Conservation (phyloP, 2,329 filamentous ascomycete genomes). For the Monilinia fructigena region DNA sequence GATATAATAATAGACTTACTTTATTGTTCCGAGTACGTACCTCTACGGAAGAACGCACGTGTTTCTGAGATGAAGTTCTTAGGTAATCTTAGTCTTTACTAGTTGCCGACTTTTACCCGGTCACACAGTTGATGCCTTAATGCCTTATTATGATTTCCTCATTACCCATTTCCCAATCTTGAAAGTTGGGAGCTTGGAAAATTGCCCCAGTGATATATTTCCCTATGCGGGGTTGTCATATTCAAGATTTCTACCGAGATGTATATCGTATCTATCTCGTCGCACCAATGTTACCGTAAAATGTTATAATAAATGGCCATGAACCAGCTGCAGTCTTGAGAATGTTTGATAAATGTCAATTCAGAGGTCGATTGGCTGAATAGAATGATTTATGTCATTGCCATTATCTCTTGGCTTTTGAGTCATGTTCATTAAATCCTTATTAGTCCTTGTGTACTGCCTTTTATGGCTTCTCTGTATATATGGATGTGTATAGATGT, state of each 20-base stretch:
- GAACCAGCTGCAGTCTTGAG: neutral
- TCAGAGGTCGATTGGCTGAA: neutral
- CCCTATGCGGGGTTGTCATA: neutral
- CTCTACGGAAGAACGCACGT: neutral
- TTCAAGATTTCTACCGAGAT: too few species aligned
- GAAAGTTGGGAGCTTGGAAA: too few species aligned
- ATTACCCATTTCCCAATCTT: neutral
- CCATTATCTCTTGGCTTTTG: conserved; percentile 1
- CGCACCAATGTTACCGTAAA: neutral
- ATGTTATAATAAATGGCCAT: too few species aligned
- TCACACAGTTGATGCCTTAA: neutral
- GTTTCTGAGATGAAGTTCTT: neutral
- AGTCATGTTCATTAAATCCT: neutral
- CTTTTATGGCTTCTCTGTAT: neutral
- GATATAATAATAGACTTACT: too few species aligned
- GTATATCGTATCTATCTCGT: neutral
- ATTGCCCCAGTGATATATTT: neutral
- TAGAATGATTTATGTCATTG: neutral
- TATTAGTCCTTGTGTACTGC: neutral
- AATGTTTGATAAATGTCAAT: neutral
- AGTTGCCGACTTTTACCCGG: neutral
- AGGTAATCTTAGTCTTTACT: too few species aligned
- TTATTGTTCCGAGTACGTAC: too few species aligned
- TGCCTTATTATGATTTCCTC: neutral
- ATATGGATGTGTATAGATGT: neutral